These are phyloP conservation scores for Stagonosporopsis rhizophila DNA, from an alignment of 2,329 filamentous ascomycete species.

Conservation along the genomic window DNA sequence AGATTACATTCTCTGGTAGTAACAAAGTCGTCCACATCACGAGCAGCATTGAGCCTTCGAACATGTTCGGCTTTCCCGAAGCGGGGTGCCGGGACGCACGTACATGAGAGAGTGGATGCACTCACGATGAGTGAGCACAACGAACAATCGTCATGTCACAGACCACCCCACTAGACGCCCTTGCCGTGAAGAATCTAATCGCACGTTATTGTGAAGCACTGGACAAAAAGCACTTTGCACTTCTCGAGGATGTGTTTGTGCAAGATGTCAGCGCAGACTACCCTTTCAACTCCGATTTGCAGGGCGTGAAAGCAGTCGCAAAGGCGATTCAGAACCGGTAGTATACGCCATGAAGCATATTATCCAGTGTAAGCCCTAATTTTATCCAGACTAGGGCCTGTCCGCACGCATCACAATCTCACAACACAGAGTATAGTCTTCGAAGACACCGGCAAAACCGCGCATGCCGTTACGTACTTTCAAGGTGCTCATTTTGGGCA, in stretches of 20 bases:
- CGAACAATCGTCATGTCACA: slow-evolving; percentile 20
- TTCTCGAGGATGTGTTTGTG: slow-evolving; percentile 51
- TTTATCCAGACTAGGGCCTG: slow-evolving; percentile 45
- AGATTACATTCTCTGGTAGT: not conserved
- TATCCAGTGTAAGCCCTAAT: not conserved
- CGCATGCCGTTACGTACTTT: slow-evolving; percentile 51
- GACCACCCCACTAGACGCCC: slow-evolving; percentile 33
- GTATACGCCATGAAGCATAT: not conserved
- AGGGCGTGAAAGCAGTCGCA: slow-evolving; percentile 44
- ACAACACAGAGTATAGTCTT: slow-evolving; percentile 53
- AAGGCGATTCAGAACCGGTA: slow-evolving; percentile 47
- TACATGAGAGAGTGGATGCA: not conserved
- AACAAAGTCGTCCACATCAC: not conserved
- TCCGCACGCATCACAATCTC: slow-evolving; percentile 53
- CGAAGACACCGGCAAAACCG: slow-evolving; percentile 35
- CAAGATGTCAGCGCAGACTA: slow-evolving; percentile 51
- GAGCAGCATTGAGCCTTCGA: not conserved
- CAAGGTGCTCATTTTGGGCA: slow-evolving; percentile 53
- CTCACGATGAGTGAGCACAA: not conserved
- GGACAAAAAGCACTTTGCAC: slow-evolving; percentile 51
- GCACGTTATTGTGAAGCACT: slow-evolving; percentile 55
- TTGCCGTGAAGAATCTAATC: slow-evolving; percentile 53
- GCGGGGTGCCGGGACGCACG: slow-evolving; percentile 14
- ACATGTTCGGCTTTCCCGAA: not conserved
- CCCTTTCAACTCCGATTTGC: slow-evolving; percentile 46